Evolutionary conservation across 2,329 filamentous ascomycete genomes (phyloP), one percentile per base, ranked within the genome.

Genomic region (Thelonectria discophora): DNA sequence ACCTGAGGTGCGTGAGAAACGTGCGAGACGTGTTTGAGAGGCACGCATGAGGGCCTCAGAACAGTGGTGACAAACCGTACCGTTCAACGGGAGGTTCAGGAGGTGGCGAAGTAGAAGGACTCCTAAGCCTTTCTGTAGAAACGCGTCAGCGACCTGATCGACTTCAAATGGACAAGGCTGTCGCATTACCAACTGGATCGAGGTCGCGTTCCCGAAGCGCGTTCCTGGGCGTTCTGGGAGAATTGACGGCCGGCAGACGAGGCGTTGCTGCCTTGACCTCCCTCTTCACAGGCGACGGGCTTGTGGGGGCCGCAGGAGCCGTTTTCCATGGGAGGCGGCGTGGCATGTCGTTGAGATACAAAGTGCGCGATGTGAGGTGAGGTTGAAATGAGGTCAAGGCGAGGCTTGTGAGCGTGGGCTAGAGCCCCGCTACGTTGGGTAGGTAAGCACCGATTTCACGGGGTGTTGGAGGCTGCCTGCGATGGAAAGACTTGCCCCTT

Each of bases 261-360:
- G 66, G 59, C 10, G 49, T 69, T 11, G 63, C 62, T 1, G 46
- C 7, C 30, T 66, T 67, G 4, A n/a, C 3, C n/a, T 66, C 55
- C 17, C 54, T 52, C 17, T 52, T 66, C 20, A 50, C 45, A 6
- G 53, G 50, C 15, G 34, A 55, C 7, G 64, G 62, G n/a, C 56
- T 47, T 50, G 51, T 47, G 15, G 58, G 48, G 55, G 73, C 71
- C 47, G 51, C 49, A 13, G 58, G 48, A 55, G 73, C 71, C 47
- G 71, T 77, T 58, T 82, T 79, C 83, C 84, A 86, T 2, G 84
- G 84, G 7, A 86, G 69, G 63, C 80, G 79, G 66, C 84, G 81
- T 20, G 82, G 76, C 84, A 86, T 86, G 3, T 45, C 42, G 42
- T 45, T 21, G 60, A 15, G n/a, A n/a, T n/a, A n/a, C n/a, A n/a